These are phyloP conservation scores for Kurtzmaniella fragi DNA, from an alignment of 805 yeast species.

Conservation along the genomic window DNA sequence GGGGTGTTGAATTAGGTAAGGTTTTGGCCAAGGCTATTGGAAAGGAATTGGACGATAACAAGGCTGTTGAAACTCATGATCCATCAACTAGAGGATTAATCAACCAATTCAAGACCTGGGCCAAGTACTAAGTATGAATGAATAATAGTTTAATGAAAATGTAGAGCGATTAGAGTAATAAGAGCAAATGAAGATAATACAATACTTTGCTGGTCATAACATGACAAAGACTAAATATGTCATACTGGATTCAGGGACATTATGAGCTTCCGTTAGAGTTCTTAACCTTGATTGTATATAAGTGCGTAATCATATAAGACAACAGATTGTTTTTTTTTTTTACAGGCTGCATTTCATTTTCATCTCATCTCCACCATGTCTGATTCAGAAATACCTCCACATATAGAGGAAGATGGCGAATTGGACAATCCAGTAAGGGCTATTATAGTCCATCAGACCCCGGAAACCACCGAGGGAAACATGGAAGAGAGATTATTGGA, in stretches of 20 bases:
- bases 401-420: conserved; percentile 16
- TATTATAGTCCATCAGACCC: conserved; percentile 36
- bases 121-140: conserved; percentile 7
- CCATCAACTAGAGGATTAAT: conserved; percentile 88
- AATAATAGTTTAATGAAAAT: background rate
- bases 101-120: conserved; percentile 92
- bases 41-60: conserved; percentile 68
- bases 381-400: conserved; percentile 6
- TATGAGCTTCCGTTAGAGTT: no score
- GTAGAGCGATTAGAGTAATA: background rate
- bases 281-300: no score
- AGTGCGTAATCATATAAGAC: no score
- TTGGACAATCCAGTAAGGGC: conserved; percentile 45
- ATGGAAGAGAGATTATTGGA: conserved; percentile 46
- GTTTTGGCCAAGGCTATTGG: conserved; percentile 95
- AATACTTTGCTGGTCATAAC: no score
- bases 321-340: no score
- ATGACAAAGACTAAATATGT: no score
- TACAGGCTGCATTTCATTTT: no score
- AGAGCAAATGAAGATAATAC: no score
- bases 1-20: conserved; percentile 99
- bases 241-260: no score
- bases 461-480: conserved; percentile 33
- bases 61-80: conserved; percentile 66
- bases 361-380: conserved; percentile 2